These are phyloP conservation scores for Saitozyma podzolica DNA, from an alignment of 768 basidiomycete species.

Conservation along the genomic window DNA sequence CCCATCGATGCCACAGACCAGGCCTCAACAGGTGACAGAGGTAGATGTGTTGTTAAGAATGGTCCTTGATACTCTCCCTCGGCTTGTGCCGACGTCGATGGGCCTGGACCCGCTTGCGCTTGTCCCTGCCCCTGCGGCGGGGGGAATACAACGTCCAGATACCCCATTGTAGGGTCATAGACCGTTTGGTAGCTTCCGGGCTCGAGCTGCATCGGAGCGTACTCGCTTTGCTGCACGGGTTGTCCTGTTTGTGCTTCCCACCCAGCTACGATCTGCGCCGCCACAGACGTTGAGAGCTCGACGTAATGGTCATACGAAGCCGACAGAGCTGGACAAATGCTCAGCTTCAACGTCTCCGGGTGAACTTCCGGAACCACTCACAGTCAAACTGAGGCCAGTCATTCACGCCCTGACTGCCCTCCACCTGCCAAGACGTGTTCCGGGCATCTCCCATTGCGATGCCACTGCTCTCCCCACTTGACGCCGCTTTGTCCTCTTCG, in stretches of 20 bases:
- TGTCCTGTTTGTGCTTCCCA: not conserved
- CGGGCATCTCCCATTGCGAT: not conserved
- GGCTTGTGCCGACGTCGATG: no score
- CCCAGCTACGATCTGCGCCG: conserved; percentile 10
- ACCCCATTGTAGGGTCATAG: not conserved
- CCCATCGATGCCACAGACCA: conserved; percentile 19
- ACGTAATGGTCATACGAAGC: conserved; percentile 7
- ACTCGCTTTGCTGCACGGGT: not conserved
- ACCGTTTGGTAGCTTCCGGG: not conserved
- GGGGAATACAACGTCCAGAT: no score
- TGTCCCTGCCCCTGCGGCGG: no score
- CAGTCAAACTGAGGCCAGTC: conserved; percentile 14
- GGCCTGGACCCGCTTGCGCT: no score
- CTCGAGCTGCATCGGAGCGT: not conserved
- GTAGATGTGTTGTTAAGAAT: not conserved
- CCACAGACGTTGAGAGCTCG: conserved; percentile 10
- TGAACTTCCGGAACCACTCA: conserved; percentile 10
- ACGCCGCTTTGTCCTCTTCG: conserved; percentile 14
- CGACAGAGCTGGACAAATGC: conserved; percentile 4
- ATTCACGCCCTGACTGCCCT: not conserved
- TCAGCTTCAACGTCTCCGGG: not conserved
- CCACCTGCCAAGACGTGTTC: not conserved
- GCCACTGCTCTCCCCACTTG: not conserved
- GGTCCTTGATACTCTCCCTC: no score
- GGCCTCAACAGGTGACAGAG: conserved; percentile 21